Percentiles rank a stretch among this genome's conserved stretches.
phyloP scores from a whole-genome alignment of 768 basidiomycete species.

The Albatrellus ellisii region DNA sequence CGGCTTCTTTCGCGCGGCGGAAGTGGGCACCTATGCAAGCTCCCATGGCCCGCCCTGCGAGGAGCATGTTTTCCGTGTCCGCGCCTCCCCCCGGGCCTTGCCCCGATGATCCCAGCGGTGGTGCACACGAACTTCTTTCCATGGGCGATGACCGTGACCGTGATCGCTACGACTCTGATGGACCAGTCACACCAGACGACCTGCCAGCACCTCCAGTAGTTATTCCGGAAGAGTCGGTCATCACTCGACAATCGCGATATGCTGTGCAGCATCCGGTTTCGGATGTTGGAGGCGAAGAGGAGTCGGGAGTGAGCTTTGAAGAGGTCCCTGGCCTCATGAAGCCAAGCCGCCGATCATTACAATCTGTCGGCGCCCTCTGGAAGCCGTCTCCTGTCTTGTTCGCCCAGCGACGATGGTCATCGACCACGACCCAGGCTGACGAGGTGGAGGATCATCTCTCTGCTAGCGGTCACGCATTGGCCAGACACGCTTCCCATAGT shows the following conservation, averaged over 20 bases:
- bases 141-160: slow-evolving; percentile 6
- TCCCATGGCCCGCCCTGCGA: too few species aligned
- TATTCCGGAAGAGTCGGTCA: not conserved
- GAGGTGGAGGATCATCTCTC: not conserved
- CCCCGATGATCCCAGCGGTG: too few species aligned
- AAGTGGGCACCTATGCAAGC: slow-evolving; percentile 17
- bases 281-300: too few species aligned
- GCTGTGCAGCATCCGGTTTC: too few species aligned
- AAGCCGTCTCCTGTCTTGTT: slow-evolving; percentile 11
- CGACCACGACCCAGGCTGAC: slow-evolving; percentile 1
- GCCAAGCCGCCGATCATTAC: slow-evolving; percentile 1
- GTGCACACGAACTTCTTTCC: not conserved
- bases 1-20: slow-evolving; percentile 21
- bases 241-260: too few species aligned
- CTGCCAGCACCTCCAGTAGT: not conserved
- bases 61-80: too few species aligned
- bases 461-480: not conserved
- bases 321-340: too few species aligned
- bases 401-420: slow-evolving; percentile 12
- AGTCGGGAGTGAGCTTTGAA: too few species aligned
- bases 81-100: too few species aligned
- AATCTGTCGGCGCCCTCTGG: slow-evolving; percentile 7
- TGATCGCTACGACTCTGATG: slow-evolving; percentile 14
- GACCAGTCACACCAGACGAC: slow-evolving; percentile 14
- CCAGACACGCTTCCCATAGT: not conserved